Percentiles rank a stretch among this genome's conserved stretches.
phyloP scores from a whole-genome alignment of 495 filamentous ascomycete species.

The Xylaria grammica region DNA sequence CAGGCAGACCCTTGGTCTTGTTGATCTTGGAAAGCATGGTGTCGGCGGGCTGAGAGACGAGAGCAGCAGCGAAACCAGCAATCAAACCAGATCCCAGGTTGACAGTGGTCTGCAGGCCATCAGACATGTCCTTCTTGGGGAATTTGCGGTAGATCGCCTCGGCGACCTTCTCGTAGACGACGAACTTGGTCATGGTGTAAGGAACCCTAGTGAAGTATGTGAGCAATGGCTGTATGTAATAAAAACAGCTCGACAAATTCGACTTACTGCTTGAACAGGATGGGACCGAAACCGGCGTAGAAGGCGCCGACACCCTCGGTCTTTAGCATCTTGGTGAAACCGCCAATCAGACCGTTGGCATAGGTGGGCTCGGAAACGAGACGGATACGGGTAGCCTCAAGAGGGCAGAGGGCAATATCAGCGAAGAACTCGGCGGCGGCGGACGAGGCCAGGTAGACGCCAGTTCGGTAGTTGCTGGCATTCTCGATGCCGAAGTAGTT shows the following conservation, averaged over 20 bases:
- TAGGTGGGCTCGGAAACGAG: slow-evolving; percentile 91
- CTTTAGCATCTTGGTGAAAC: slow-evolving; percentile 84
- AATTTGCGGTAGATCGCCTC: slow-evolving; percentile 74
- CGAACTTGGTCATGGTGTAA: slow-evolving; percentile 99
- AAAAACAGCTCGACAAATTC: background rate
- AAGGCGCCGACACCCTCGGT: slow-evolving; percentile 86
- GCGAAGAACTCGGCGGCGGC: slow-evolving; percentile 90
- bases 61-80: slow-evolving; percentile 95
- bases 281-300: slow-evolving; percentile 94
- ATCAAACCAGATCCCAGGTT: slow-evolving; percentile 96
- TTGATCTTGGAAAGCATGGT: slow-evolving; percentile 99
- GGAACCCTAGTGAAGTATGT: slow-evolving; percentile 70
- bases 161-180: slow-evolving; percentile 96
- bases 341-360: slow-evolving; percentile 78
- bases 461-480: slow-evolving; percentile 84
- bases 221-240: slow-evolving; percentile 5
- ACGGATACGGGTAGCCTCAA: slow-evolving; percentile 94
- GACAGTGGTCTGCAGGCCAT: slow-evolving; percentile 78
- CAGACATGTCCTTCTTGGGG: slow-evolving; percentile 79
- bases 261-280: slow-evolving; percentile 94
- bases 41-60: slow-evolving; percentile 97
- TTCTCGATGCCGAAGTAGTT: slow-evolving; percentile 79
- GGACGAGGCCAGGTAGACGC: slow-evolving; percentile 85
- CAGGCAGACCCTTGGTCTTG: slow-evolving; percentile 96
- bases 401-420: slow-evolving; percentile 90